Evolutionary conservation across 2,329 filamentous ascomycete genomes (phyloP).

Genomic region (Cytospora piceae): DNA sequence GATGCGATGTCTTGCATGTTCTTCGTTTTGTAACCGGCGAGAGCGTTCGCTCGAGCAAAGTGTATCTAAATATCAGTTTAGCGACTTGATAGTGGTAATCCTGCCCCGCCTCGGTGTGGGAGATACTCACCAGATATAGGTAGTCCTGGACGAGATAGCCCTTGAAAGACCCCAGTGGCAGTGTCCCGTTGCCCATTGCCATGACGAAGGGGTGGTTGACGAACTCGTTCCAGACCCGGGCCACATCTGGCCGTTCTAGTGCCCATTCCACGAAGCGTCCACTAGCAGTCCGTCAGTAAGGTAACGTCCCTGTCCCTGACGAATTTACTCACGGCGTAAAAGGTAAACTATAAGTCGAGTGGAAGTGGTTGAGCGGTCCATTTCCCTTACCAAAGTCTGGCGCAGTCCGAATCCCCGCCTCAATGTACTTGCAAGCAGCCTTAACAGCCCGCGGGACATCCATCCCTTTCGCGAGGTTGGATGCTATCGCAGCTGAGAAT

Average conservation of each 20-base stretch:
- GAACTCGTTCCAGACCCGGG: conserved; percentile 72
- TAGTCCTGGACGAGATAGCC: conserved; percentile 92
- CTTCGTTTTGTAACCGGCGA: conserved; percentile 84
- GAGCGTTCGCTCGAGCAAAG: conserved; percentile 83
- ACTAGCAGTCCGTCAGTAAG: conserved; percentile 42
- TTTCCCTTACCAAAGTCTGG: conserved; percentile 66
- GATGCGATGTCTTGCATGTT: conserved; percentile 72
- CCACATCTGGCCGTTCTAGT: conserved; percentile 75
- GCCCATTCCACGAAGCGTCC: conserved; percentile 85
- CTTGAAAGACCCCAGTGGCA: conserved; percentile 80
- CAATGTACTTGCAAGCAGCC: conserved; percentile 71
- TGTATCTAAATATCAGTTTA: conserved; percentile 61
- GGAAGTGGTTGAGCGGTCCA: conserved; percentile 79
- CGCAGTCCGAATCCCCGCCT: conserved; percentile 70
- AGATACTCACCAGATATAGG: conserved; percentile 72
- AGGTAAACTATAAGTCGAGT: conserved; percentile 68
- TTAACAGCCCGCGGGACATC: conserved; percentile 64
- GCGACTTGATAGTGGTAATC: neutral
- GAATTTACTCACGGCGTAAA: conserved; percentile 61
- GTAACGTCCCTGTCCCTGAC: neutral
- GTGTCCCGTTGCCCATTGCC: conserved; percentile 72
- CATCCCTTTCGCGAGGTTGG: conserved; percentile 67
- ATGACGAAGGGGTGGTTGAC: conserved; percentile 83
- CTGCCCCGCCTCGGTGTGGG: neutral
- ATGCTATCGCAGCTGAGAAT: conserved; percentile 68